Conservation (phyloP, 805 yeast genomes). For the Kodamaea sagamina region DNA sequence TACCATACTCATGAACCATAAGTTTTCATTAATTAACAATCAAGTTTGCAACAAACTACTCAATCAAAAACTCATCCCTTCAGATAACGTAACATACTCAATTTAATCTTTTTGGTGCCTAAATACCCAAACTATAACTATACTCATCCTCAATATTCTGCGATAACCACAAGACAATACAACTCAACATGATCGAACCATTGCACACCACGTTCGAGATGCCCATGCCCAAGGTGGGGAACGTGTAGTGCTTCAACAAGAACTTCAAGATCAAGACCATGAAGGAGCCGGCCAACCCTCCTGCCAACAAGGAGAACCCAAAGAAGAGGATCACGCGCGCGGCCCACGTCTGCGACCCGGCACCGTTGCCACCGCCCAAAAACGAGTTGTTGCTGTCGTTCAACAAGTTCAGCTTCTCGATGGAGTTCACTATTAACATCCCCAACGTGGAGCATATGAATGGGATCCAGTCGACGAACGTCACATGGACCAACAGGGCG, state of each 20-base stretch:
- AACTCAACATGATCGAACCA: constrained; percentile 80
- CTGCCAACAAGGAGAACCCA: constrained; percentile 91
- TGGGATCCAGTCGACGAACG: constrained; percentile 96
- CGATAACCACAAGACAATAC: constrained; percentile 87
- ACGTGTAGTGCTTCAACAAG: constrained; percentile 69
- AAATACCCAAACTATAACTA: constrained; percentile 71
- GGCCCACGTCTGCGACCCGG: constrained; percentile 74
- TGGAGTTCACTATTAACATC: constrained; percentile 76
- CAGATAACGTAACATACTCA: no score
- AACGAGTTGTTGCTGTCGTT: constrained; percentile 38
- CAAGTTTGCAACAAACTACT: no score
- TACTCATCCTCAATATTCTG: constrained; percentile 96
- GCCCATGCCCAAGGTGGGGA: constrained; percentile 95
- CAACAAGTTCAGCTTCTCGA: constrained; percentile 65
- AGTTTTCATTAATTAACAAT: no score
- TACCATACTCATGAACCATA: no score
- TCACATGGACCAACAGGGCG: constrained; percentile 83
- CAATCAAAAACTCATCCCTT: no score
- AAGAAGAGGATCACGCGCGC: constrained; percentile 87
- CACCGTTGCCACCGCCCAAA: constrained; percentile 40
- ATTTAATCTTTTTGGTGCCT: no score
- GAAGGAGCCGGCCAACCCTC: constrained; percentile 90
- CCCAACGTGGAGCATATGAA: constrained; percentile 86
- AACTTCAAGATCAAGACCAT: constrained; percentile 86
- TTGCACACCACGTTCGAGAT: constrained; percentile 82